Evolutionary conservation across 306 rosid genomes (phyloP).

Genomic region (Lathyrus sativus): DNA sequence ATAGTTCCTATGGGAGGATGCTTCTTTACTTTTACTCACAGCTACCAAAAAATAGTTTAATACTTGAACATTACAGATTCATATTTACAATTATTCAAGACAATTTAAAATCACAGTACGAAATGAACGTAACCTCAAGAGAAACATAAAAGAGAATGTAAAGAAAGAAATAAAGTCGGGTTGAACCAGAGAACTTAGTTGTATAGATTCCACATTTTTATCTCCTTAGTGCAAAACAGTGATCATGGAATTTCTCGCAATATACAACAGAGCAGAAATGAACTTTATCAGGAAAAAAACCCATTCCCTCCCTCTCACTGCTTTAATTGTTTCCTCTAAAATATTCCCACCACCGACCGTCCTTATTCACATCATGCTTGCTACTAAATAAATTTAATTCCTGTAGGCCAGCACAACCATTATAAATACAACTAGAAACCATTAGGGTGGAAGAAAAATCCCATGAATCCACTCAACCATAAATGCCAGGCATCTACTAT

Average conservation of each 20-base stretch:
- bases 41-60: not conserved
- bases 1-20: not conserved
- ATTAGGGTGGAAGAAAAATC: slow-evolving; percentile 14
- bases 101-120: slow-evolving; percentile 18
- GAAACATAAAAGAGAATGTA: slow-evolving; percentile 1
- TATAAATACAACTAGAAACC: slow-evolving; percentile 18
- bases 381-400: not conserved
- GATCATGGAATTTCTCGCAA: slow-evolving; percentile 15
- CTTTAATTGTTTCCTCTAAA: slow-evolving; percentile 10
- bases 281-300: not conserved
- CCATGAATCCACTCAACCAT: not conserved
- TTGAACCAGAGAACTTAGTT: not conserved
- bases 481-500: slow-evolving; percentile 8
- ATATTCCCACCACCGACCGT: not conserved
- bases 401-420: not conserved
- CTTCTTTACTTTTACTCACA: not conserved
- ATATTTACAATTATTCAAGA: not conserved
- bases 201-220: not conserved
- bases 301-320: not conserved
- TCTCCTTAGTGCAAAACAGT: slow-evolving; percentile 4
- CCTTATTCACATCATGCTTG: slow-evolving; percentile 12
- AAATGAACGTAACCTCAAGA: slow-evolving; percentile 5
- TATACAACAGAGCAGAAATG: not conserved
- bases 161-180: not conserved
- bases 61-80: slow-evolving; percentile 5